Evolutionary conservation across 345 rosid genomes (phyloP), one percentile per base, ranked within the genome.

Genomic region (Lumnitzera littorea): DNA sequence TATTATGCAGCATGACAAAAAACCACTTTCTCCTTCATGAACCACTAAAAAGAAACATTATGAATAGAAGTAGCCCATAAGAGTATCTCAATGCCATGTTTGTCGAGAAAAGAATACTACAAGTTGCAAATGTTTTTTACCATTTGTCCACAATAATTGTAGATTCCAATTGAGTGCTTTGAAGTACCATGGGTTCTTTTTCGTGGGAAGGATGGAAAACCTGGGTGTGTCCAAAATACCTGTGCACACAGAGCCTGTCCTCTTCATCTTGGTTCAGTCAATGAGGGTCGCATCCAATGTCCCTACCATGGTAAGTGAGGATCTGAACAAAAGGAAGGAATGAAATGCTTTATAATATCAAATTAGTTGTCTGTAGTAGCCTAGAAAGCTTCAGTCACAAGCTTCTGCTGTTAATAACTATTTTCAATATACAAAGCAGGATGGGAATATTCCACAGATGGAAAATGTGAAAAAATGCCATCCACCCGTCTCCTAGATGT

Each of bases 241-340:
- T 94, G 99, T 63, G 99, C 99, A 2, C 99, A 94, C 74, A 83
- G 99, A 75, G 97, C 99, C 2, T 94, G 99, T 58, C 97, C 99
- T 48, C 99, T 94, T 72, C 77, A 94, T 72, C 99, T 94, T 61
- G 99, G 99, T 61, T 83, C 92, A 0, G 90, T 94, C 46, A 94
- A 83, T 36, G 85, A 94, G 56, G 99, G 99, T 14, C 96, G 95
- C 46, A 87, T 94, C 68, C 90, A 81, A 57, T 94, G 99, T 72
- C 97, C 99, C 48, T 94, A 94, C 74, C 99, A 94, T 53, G 97
- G 99, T 94, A 50, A 82, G 99, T 27, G 3, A 27, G 31, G 31
- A 27, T 27, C 31, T 87, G 61, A 61, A 60, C 31, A 49, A 24
- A 57, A 16, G 24, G 50, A 61, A 58, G 48, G 66, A 20, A 50